Evolutionary conservation across 768 basidiomycete genomes (phyloP), one percentile per base, ranked within the genome.

Genomic region (Podaxis mareebaensis): DNA sequence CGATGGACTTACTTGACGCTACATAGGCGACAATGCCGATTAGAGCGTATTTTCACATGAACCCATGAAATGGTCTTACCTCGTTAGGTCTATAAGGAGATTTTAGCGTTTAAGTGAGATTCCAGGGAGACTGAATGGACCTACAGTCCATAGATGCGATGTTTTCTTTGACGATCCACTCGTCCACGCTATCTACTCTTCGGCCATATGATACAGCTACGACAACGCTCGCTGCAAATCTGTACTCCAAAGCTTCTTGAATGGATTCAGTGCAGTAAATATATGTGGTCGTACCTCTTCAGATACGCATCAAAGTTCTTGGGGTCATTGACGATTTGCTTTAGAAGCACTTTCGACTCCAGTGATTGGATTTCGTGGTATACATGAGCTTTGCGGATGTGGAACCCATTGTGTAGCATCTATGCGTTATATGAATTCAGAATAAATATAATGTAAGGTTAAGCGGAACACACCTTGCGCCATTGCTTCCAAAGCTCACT

Each of bases 101-200:
- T 28, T 12, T 17, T 40, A 48, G 39, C 4, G 12, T 51, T 0
- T 24, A 7, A 22, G 12, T 13, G 13, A 12, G 24, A 24, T 11
- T 4, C 2, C 22, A 28, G 28, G 20, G 22, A 26, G 49, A 24
- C 8, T 13, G 11, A 24, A 24, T 11, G 49, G 12, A 67, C 79
- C 64, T 64, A 81, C 81, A 81, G 54, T 78, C 77, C 69, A 80
- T 74, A 1, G 79, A 71, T 6, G 74, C 73, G 71, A 79, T 75
- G 55, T 81, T 81, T 61, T 81, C 79, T 64, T 75, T 77, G 1
- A 83, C 81, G 13, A 83, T 73, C 77, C 79, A 83, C 40, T 83
- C 80, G 36, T 79, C 78, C 3, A 78, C 74, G 40, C 74, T 79
- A 17, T 81, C 74, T 11, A 83, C 76, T 8, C 81, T 71, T 42